Conservation (phyloP, 192 early-diverging fungal species). For the Pecoramyces ruminantium region DNA sequence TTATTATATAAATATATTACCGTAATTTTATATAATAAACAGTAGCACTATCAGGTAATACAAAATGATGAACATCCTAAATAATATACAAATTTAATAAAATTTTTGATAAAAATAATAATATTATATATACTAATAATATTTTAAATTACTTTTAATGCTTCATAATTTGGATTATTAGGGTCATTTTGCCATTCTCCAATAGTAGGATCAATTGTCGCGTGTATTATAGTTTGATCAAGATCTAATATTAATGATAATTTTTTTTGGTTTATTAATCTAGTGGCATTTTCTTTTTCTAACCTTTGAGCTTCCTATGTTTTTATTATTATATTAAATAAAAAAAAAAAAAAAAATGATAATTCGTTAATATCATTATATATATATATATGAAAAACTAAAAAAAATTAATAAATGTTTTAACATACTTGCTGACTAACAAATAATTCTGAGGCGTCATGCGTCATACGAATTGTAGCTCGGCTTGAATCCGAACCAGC, state of each 20-base stretch:
- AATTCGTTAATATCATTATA: too few relatives aligned
- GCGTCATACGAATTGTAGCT: constrained; percentile 63
- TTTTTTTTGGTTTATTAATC: constrained; percentile 46
- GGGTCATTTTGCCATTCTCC: constrained; percentile 55
- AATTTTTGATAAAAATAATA: neutral
- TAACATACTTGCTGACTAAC: constrained; percentile 35
- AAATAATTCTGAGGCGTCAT: constrained; percentile 49
- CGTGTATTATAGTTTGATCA: constrained; percentile 95
- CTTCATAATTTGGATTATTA: constrained; percentile 28
- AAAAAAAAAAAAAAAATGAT: too few relatives aligned
- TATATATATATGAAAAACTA: too few relatives aligned
- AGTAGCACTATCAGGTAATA: constrained; percentile 41
- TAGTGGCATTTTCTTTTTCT: constrained; percentile 43
- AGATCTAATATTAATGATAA: constrained; percentile 88
- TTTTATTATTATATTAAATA: too few relatives aligned
- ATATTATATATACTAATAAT: too few relatives aligned
- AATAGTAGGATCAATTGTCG: constrained; percentile 53
- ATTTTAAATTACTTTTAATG: constrained; percentile 21
- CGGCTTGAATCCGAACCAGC: constrained; percentile 26
- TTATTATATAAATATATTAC: too few relatives aligned
- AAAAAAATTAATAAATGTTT: too few relatives aligned
- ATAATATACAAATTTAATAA: neutral
- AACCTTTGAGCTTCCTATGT: constrained; percentile 48
- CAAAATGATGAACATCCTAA: constrained; percentile 59
- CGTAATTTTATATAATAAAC: constrained; percentile 70